Percentiles rank a stretch among this genome's conserved stretches.
Evolutionary conservation across 1,139 yeast genomes (phyloP).

Genomic region (Suhomyces bokatorum): DNA sequence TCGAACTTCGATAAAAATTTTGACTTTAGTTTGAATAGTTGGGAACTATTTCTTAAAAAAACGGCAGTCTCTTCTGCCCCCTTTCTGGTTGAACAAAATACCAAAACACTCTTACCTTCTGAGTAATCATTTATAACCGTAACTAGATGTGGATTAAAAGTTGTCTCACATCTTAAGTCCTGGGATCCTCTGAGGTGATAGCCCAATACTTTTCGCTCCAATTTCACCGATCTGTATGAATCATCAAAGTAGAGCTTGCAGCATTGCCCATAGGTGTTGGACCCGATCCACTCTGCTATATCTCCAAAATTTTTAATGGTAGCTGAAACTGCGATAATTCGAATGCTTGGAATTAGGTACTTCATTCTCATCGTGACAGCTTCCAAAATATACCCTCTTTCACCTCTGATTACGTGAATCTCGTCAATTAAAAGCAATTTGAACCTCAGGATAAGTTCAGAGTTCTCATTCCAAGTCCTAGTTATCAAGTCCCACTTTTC

Average conservation of each 20-base stretch:
- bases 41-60: conserved; percentile 20
- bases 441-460: conserved; percentile 21
- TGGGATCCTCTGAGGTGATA: conserved; percentile 29
- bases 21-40: background rate
- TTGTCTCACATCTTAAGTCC: conserved; percentile 13
- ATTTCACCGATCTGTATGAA: conserved; percentile 44
- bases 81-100: conserved; percentile 56
- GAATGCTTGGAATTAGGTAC: conserved; percentile 32
- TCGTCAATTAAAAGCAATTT: conserved; percentile 51
- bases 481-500: conserved; percentile 60
- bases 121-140: conserved; percentile 39
- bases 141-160: conserved; percentile 6
- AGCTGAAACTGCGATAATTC: conserved; percentile 55
- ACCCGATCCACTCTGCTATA: conserved; percentile 46
- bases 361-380: conserved; percentile 55
- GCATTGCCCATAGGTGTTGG: conserved; percentile 20
- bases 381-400: conserved; percentile 54
- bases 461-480: conserved; percentile 48
- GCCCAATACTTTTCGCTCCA: conserved; percentile 45
- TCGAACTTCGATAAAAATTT: background rate
- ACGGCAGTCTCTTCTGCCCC: conserved; percentile 50
- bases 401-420: conserved; percentile 48
- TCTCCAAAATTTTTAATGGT: conserved; percentile 55
- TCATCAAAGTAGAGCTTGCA: conserved; percentile 43
- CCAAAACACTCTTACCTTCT: conserved; percentile 42